These are phyloP conservation scores for Pythium brachiatum DNA, from an alignment of 352 stramenopile species.

Conservation along the genomic window DNA sequence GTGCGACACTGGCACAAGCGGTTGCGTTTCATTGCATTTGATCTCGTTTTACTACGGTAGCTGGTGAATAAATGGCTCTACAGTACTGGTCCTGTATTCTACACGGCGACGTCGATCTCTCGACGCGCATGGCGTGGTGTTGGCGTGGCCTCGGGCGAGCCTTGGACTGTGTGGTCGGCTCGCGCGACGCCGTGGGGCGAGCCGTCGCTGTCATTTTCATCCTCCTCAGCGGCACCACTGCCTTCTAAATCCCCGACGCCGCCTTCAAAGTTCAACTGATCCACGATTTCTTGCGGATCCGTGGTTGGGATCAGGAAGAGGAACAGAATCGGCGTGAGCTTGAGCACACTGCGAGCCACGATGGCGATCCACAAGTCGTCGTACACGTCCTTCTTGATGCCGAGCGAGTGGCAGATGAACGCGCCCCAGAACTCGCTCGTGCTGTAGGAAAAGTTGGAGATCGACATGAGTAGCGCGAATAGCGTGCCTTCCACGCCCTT, in stretches of 20 bases:
- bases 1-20: background rate
- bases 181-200: constrained; percentile 11
- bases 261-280: constrained; percentile 56
- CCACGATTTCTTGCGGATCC: constrained; percentile 77
- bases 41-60: background rate
- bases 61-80: background rate
- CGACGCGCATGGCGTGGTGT: constrained; percentile 5
- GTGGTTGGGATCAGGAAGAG: constrained; percentile 74
- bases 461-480: constrained; percentile 97
- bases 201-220: constrained; percentile 21
- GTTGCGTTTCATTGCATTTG: background rate
- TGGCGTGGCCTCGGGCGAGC: constrained; percentile 12
- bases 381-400: constrained; percentile 91
- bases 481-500: constrained; percentile 95
- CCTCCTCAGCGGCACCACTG: constrained; percentile 17
- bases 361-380: constrained; percentile 90
- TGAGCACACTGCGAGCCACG: constrained; percentile 89
- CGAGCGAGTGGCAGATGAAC: constrained; percentile 84
- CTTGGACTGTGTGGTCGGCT: constrained; percentile 25
- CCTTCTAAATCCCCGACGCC: constrained; percentile 15
- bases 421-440: constrained; percentile 93
- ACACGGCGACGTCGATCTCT: constrained; percentile 8
- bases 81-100: background rate
- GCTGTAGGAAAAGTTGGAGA: constrained; percentile 94
- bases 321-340: constrained; percentile 90